A percentile compares a stretch with the other conserved stretches of the same genome.
phyloP scores from a whole-genome alignment of 176 grass and related monocot species.

The Zoysia pacifica region DNA sequence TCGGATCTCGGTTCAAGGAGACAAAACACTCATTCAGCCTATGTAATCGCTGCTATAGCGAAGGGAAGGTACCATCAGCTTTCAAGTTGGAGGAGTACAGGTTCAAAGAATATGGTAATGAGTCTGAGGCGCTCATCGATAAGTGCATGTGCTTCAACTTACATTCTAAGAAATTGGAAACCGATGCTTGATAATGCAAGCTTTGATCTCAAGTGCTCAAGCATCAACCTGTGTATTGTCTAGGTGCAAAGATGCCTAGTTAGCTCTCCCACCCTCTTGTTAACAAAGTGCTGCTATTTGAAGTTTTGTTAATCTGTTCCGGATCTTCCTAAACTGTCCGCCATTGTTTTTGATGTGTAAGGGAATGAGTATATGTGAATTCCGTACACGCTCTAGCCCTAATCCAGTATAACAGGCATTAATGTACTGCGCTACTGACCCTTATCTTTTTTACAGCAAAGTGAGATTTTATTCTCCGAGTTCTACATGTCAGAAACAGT shows the following conservation, averaged over 20 bases:
- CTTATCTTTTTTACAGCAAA: not conserved
- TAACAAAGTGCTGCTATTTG: constrained; percentile 50
- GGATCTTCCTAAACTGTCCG: constrained; percentile 20
- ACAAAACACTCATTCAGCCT: constrained; percentile 81
- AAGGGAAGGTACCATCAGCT: constrained; percentile 93
- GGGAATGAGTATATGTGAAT: constrained; percentile 44
- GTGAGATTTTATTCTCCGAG: not conserved
- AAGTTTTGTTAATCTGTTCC: constrained; percentile 38
- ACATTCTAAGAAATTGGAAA: constrained; percentile 59
- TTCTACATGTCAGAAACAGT: not conserved
- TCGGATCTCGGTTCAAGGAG: constrained; percentile 93
- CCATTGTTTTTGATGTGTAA: constrained; percentile 37
- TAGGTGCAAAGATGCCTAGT: constrained; percentile 58
- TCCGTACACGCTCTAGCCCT: constrained; percentile 41
- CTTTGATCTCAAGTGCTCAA: constrained; percentile 15
- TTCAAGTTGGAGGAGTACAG: constrained; percentile 91
- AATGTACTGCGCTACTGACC: constrained; percentile 7
- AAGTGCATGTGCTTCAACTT: constrained; percentile 88
- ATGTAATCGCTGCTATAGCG: constrained; percentile 88
- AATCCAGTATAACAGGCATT: constrained; percentile 24
- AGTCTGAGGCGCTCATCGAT: constrained; percentile 76
- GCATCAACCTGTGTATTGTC: constrained; percentile 45
- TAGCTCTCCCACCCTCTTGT: constrained; percentile 51
- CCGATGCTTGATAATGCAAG: constrained; percentile 59
- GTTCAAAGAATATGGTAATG: constrained; percentile 88